Conservation (phyloP, 163 green algal genomes). For the Prototheca cutis region DNA sequence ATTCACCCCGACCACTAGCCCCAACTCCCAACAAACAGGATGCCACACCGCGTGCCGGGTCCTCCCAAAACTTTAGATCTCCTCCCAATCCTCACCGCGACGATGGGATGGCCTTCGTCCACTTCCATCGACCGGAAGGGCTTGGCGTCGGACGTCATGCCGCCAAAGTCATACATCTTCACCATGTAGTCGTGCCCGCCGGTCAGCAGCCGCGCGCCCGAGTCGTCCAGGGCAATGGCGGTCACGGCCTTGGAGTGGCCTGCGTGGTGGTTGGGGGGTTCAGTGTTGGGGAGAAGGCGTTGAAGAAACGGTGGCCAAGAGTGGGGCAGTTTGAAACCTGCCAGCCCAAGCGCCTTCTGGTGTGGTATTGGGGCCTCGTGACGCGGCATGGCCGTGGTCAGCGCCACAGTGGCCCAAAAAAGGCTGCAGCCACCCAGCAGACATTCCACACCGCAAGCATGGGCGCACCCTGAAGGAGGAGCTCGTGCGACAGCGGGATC, state of each 20-base stretch:
- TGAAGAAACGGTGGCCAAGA: too few relatives aligned
- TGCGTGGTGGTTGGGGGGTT: constrained; percentile 2
- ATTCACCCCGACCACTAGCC: too few relatives aligned
- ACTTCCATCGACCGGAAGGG: constrained; percentile 61
- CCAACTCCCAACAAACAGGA: too few relatives aligned
- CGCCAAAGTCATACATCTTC: constrained; percentile 91
- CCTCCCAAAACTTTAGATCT: too few relatives aligned
- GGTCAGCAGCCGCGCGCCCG: constrained; percentile 49
- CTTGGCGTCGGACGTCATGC: constrained; percentile 80
- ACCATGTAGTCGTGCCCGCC: constrained; percentile 66
- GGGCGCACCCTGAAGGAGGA: constrained; percentile 22
- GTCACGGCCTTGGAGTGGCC: constrained; percentile 51
- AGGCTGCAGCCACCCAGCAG: too few relatives aligned
- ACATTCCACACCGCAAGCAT: too few relatives aligned
- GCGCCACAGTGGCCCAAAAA: too few relatives aligned
- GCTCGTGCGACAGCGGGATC: constrained; percentile 56
- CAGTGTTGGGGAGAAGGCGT: background rate
- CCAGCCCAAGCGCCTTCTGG: too few relatives aligned
- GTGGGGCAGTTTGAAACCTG: too few relatives aligned
- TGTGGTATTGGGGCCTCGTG: too few relatives aligned
- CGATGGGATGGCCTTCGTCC: constrained; percentile 56
- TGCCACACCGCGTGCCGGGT: too few relatives aligned
- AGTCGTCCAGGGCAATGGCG: constrained; percentile 61
- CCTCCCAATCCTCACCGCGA: constrained; percentile 16
- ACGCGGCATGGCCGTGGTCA: too few relatives aligned